Conservation (phyloP, 1,284 basidiomycete species). For the Marasmius fiardii region DNA sequence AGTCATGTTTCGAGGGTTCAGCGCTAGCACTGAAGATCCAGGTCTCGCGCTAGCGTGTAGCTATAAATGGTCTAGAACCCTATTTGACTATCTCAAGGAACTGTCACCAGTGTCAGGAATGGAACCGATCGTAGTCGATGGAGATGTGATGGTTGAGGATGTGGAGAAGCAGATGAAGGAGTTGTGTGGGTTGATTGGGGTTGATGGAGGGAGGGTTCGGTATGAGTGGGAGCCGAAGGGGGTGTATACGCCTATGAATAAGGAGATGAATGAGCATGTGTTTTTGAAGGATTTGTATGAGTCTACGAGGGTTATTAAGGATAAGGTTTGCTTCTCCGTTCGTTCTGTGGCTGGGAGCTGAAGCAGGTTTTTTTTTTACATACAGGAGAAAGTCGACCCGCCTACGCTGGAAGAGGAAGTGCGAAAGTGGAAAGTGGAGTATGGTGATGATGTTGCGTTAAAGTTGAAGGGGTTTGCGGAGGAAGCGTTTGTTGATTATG, state of each 20-base stretch:
- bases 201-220: conserved; percentile 4
- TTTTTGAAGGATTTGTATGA: conserved; percentile 1
- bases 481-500: conserved; percentile 7
- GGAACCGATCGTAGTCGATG: conserved; percentile 8
- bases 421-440: conserved; percentile 12
- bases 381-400: background rate
- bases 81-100: conserved; percentile 3
- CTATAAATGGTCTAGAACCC: conserved; percentile 6
- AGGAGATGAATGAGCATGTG: background rate
- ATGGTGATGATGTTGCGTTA: conserved; percentile 3
- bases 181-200: conserved; percentile 5
- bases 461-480: conserved; percentile 5
- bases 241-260: background rate
- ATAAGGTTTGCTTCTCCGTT: background rate
- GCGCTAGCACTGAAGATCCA: background rate
- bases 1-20: background rate
- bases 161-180: conserved; percentile 7
- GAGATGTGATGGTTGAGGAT: conserved; percentile 9
- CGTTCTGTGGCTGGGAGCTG: background rate
- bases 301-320: conserved; percentile 6
- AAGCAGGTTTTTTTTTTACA: background rate
- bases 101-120: background rate
- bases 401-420: conserved; percentile 2
- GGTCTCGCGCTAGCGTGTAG: background rate
- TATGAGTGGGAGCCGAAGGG: conserved; percentile 8